Evolutionary conservation across 208 protist species (phyloP).

Genomic region (Lotmaria passim): DNA sequence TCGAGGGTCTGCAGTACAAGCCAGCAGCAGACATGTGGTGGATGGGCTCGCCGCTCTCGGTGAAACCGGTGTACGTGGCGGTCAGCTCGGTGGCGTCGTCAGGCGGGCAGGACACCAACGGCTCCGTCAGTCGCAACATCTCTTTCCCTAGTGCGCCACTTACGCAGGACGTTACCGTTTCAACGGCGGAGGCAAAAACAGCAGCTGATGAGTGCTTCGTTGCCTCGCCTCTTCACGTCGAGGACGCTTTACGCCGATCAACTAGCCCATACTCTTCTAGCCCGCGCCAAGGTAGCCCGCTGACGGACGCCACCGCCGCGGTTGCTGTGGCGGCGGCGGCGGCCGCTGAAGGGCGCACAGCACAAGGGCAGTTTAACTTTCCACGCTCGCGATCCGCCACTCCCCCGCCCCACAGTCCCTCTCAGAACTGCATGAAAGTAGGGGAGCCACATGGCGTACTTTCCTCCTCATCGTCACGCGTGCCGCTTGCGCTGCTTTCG

Average conservation of each 20-base stretch:
- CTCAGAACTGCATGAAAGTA: no score
- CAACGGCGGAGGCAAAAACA: no score
- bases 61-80: constrained; percentile 67
- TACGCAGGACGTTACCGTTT: background rate
- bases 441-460: background rate
- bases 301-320: background rate
- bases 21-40: constrained; percentile 72
- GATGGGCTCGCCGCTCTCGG: constrained; percentile 73
- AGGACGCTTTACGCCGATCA: background rate
- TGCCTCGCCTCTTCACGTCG: background rate
- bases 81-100: background rate
- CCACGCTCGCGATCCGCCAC: constrained; percentile 12
- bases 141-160: background rate
- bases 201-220: background rate
- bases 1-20: constrained; percentile 44
- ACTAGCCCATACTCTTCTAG: background rate
- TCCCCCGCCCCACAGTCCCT: constrained; percentile 4
- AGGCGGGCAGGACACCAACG: no score
- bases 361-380: constrained; percentile 34
- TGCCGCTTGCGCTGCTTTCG: background rate
- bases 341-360: constrained; percentile 19
- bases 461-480: background rate
- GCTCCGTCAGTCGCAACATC: background rate
- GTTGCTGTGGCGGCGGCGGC: no score
- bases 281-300: constrained; percentile 1